Base-by-base conservation (phyloP, 2,329 filamentous ascomycete genomes). In the Penicillium sp. region DNA sequence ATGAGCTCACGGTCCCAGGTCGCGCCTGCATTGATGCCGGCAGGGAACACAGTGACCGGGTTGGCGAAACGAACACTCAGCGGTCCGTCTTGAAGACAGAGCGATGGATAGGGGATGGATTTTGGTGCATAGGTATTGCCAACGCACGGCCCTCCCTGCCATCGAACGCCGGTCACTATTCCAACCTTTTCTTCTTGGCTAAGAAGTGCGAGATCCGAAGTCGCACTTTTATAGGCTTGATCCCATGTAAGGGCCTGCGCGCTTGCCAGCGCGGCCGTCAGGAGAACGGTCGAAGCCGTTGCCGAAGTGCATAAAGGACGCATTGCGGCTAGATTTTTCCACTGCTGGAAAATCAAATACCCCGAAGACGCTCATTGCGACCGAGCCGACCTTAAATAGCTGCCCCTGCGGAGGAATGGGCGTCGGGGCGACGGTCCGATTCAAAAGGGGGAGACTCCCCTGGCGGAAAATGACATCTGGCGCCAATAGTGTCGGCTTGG, bases 1-100 rank as follows among this genome's bases (percentile, higher is more conserved):
- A 85, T 83, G 61, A 88, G 70, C 8, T 81, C 80, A 54, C 75
- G 78, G 63, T 88, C 84, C 86, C 86, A 88, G 1, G 76, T 73
- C 13, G 79, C 78, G 11, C 78, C 80, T 7, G 78, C 73, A 54
- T 78, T 76, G n/a, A 82, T 68, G 7, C 75, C 79, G 1, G 77
- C 76, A 5, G 80, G 76, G 56, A 77, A 82, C 1, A 73, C 78
- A 52, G 76, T 80, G 5, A 82, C 78, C 1, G 75, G 75, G 41
- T 82, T 78, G 1, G 76, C 76, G 35, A 71, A 76, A n/a, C 81
- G 73, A 9, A 82, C 71, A 13, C 80, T 79, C 62, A 74, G 52
- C 6, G 72, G 73, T 0, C 70, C 69, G 45, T 76, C 73, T 45
- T 76, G 73, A 7, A 75, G 64, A 61, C 74, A 76, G 29, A 76